phyloP scores from a whole-genome alignment of 306 rosid genomes.

The Ammopiptanthus mongolicus region DNA sequence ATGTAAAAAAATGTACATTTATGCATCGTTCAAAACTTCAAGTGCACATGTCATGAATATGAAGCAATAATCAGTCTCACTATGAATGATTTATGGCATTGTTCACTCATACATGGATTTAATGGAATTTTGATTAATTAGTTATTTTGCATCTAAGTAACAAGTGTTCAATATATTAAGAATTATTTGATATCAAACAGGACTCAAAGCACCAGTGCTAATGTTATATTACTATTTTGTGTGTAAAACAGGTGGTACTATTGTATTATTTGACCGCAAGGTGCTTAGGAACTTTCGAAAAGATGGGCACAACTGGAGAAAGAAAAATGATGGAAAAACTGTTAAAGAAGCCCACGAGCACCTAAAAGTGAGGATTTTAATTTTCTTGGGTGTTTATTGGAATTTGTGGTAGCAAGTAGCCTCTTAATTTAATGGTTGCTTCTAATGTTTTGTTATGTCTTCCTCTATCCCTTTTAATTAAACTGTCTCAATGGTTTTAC shows the following conservation, averaged over 20 bases:
- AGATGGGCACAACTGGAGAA: conserved; percentile 98
- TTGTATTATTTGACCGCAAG: conserved; percentile 84
- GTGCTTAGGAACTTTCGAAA: conserved; percentile 91
- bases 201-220: not conserved
- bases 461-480: not conserved
- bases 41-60: not conserved
- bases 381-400: not conserved
- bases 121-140: not conserved
- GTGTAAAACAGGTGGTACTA: conserved; percentile 69
- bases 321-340: conserved; percentile 94
- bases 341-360: conserved; percentile 98
- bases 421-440: not conserved
- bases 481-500: not conserved
- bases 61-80: conserved; percentile 3
- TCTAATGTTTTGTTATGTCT: not conserved
- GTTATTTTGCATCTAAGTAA: not conserved
- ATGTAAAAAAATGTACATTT: not conserved
- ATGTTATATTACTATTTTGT: not conserved
- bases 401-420: conserved; percentile 9
- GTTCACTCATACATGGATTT: not conserved
- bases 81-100: not conserved
- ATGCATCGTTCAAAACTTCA: not conserved
- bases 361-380: conserved; percentile 72
- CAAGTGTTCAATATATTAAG: conserved; percentile 2
- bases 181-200: conserved; percentile 6